Evolutionary conservation across 495 filamentous ascomycete species (phyloP).

Genomic region (Aspergillus ostianus): DNA sequence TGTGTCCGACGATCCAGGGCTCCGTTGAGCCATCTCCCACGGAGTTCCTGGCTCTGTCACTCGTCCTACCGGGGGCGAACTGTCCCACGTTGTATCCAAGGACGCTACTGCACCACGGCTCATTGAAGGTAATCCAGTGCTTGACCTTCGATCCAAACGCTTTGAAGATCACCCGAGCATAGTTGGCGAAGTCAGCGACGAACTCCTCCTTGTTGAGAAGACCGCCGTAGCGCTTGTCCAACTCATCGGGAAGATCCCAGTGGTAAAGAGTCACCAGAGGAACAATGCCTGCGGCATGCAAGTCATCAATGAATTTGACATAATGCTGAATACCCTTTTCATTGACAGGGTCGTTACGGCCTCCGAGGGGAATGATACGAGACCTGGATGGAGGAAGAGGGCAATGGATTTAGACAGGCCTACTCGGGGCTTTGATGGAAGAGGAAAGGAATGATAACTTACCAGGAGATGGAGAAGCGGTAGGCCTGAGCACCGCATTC

Average conservation of each 20-base stretch:
- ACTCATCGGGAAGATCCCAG: constrained; percentile 53
- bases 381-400: constrained; percentile 42
- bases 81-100: constrained; percentile 52
- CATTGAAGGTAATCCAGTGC: constrained; percentile 58
- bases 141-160: constrained; percentile 49
- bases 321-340: constrained; percentile 50
- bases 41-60: constrained; percentile 45
- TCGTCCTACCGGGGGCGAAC: constrained; percentile 52
- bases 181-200: constrained; percentile 50
- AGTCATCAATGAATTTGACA: constrained; percentile 46
- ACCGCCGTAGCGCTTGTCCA: constrained; percentile 52
- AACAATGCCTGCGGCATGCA: constrained; percentile 47
- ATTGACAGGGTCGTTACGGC: constrained; percentile 47
- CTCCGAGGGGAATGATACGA: constrained; percentile 64
- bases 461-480: constrained; percentile 77
- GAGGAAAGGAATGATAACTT: constrained; percentile 44
- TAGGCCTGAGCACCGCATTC: constrained; percentile 61
- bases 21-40: constrained; percentile 50
- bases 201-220: constrained; percentile 53
- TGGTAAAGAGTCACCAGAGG: constrained; percentile 55
- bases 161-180: constrained; percentile 47
- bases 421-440: not conserved
- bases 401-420: not conserved
- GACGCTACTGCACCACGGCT: constrained; percentile 53
- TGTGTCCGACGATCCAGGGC: constrained; percentile 53